Evolutionary conservation across 2,329 filamentous ascomycete species (phyloP).

Genomic region (Aspergillus costaricaensis): DNA sequence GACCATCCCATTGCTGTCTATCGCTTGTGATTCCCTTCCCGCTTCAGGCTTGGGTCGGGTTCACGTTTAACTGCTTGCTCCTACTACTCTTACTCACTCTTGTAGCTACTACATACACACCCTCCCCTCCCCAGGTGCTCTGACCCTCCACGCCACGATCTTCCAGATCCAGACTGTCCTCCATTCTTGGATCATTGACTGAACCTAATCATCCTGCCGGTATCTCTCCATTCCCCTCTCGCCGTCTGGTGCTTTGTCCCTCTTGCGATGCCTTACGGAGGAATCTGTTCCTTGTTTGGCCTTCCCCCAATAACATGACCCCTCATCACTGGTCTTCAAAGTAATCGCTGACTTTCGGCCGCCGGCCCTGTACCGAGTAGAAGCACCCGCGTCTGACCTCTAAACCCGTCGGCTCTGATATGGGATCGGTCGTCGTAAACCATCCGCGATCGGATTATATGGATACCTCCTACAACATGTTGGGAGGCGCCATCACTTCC

Average conservation of each 20-base stretch:
- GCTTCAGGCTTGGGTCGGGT: constrained; percentile 18
- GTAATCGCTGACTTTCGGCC: constrained; percentile 20
- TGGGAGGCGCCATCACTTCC: constrained; percentile 49
- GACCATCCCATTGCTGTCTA: constrained; percentile 7
- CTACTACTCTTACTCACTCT: no score
- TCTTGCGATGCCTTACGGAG: constrained; percentile 1
- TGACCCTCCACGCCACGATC: constrained; percentile 5
- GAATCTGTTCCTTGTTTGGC: constrained; percentile 5
- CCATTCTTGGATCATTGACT: neutral
- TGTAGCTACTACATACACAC: neutral
- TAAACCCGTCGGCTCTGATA: constrained; percentile 42
- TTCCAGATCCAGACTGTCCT: constrained; percentile 3
- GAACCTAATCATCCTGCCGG: neutral
- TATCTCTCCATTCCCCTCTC: neutral
- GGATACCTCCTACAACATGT: constrained; percentile 72
- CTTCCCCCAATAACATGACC: neutral
- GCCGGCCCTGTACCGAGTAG: constrained; percentile 14
- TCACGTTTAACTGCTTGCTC: neutral
- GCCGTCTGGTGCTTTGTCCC: neutral
- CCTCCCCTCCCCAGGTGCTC: constrained; percentile 1
- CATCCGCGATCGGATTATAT: constrained; percentile 74
- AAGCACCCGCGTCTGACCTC: constrained; percentile 11
- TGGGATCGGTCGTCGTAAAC: constrained; percentile 63
- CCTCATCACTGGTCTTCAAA: neutral
- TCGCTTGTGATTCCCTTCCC: constrained; percentile 21